Percentiles rank a stretch among this genome's conserved stretches.
Conservation (phyloP, 768 basidiomycete genomes). For the Boletellus sp. region DNA sequence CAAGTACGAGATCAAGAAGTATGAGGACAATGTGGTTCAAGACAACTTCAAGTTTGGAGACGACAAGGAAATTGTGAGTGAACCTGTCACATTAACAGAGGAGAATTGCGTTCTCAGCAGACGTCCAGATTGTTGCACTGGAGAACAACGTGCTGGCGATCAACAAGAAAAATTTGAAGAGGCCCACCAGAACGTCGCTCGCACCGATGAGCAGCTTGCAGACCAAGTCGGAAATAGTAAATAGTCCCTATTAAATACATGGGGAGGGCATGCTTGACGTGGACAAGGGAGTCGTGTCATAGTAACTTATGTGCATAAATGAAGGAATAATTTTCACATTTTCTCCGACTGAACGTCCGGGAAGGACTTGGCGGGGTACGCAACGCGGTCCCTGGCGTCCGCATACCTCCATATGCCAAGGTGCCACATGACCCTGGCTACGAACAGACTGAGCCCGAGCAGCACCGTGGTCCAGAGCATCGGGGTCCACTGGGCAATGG, state of each 20-base stretch:
- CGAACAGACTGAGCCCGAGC: constrained; percentile 59
- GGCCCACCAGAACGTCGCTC: constrained; percentile 74
- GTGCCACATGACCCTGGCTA: constrained; percentile 73
- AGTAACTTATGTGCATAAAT: constrained; percentile 10
- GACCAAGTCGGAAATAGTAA: constrained; percentile 64
- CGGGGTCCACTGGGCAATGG: constrained; percentile 57
- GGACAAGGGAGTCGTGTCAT: neutral
- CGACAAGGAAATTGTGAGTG: constrained; percentile 87
- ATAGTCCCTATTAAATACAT: constrained; percentile 51
- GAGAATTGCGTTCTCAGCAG: constrained; percentile 2
- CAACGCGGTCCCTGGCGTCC: constrained; percentile 52
- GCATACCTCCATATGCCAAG: constrained; percentile 72
- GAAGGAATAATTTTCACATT: constrained; percentile 22
- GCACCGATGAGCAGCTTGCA: constrained; percentile 40
- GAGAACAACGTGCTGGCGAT: constrained; percentile 91
- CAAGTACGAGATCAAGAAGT: constrained; percentile 96
- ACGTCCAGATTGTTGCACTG: constrained; percentile 83
- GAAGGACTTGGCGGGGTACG: neutral
- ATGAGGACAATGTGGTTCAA: constrained; percentile 91
- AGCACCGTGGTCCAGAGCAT: constrained; percentile 68
- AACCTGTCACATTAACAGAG: neutral
- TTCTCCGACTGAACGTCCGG: constrained; percentile 5
- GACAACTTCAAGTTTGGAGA: constrained; percentile 98
- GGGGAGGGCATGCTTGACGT: too few species aligned
- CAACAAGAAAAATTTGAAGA: constrained; percentile 89